Evolutionary conservation across 1,284 basidiomycete genomes (phyloP), one percentile per base, ranked within the genome.

Genomic region (Microstroma glucosiphilum): DNA sequence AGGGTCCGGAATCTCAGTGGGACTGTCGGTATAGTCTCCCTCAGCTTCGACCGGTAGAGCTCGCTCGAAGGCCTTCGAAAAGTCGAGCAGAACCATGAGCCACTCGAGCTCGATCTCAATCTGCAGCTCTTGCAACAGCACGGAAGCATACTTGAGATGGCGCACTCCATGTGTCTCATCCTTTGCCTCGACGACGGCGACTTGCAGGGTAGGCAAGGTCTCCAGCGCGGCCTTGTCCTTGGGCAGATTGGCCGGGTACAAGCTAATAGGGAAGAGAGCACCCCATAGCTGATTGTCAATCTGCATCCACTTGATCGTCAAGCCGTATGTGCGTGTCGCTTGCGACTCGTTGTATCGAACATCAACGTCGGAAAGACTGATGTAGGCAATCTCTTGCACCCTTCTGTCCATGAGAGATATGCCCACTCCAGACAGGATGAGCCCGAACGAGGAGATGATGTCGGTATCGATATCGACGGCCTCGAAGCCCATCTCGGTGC

Each of bases 31-130:
- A 25, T 96, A 82, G 19, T 89, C 64, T 7, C 53, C 58, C 49
- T 66, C 43, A 3, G 56, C 53, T 23, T 40, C 54, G 9, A 54
- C 55, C 6, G 40, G 51, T 13, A 54, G 19, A 19, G 21, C 51
- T 21, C 21, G 51, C 51, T 54, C 51, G 21, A 54, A 54, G 51
- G 40, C 87, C 75, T 94, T 92, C 1, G 88, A 87, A 65, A 99
- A 87, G 73, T 98, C 93, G 76, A 93, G 88, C 26, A 98, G 81
- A 0, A 93, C 88, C 74, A 92, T 96, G 58, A 98, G 80, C 70
- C 99, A 89, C 81, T 98, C 96, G 80, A 99, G 96, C 79, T 99
- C 96, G 40, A 91, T 85, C 80, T 98, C 93, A 40, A 98, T 86
- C 0, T 92, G 96, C 80, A 98, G 84, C 15, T 94, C 91, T 77